Evolutionary conservation across 2,329 filamentous ascomycete genomes (phyloP), one percentile per base, ranked within the genome.

Genomic region (Aspergillus spinulosporus): DNA sequence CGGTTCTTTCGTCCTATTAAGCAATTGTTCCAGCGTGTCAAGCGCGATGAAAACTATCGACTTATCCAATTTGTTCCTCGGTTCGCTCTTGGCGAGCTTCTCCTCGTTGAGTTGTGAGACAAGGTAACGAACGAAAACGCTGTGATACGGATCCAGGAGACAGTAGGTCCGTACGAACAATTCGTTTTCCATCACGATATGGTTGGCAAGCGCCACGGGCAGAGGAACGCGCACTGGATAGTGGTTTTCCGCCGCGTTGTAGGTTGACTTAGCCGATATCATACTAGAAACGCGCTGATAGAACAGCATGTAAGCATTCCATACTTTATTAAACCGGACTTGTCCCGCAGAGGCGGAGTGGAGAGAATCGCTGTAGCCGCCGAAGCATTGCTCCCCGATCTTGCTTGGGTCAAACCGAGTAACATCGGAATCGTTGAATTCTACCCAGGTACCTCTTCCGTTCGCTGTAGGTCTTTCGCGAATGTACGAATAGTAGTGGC

Each of bases 301-400:
- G 72, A 99, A 97, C 6, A 99, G 82, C 90, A 99, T 97, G 72
- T 99, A 99, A 9, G 93, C 94, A 70, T 91, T 97, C 78, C 88
- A 78, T 3, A 84, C 82, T 72, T 92, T 93, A 65, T 87, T 84
- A 61, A 82, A 85, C 0, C 78, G 63, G 14, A 79, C 69, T 31
- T 71, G 68, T 14, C 58, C 76, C 75, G 64, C 77, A 73, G 49
- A 65, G 67, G 58, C 82, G 76, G 66, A 79, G 76, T 59, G 80
- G 65, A 57, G 76, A 6, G 81, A 77, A 56, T 81, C 81, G 57
- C 88, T 86, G 3, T 77, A 69, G 1, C 90, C 90, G n/a, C 90
- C 90, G 75, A 92, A 96, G 64, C 92, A 94, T 42, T 87, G 84
- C 52, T 82, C 81, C 58, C 89, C 85, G 74, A 97, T 88, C 21